A percentile compares a stretch with the other conserved stretches of the same genome.
These are phyloP conservation scores for Pichia cephalocereana DNA, from an alignment of 805 yeast species.

Conservation along the genomic window DNA sequence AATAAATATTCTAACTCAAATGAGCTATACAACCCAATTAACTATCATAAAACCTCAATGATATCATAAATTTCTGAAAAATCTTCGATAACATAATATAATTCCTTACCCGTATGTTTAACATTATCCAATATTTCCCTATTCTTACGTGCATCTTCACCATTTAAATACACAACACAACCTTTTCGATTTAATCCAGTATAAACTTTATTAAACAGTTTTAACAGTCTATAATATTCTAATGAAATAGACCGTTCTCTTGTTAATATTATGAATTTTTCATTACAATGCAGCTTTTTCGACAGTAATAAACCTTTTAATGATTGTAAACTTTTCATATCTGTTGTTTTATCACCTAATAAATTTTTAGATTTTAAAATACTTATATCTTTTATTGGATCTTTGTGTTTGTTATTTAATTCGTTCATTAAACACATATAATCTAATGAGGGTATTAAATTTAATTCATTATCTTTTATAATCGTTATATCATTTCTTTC, in stretches of 20 bases:
- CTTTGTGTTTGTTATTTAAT: constrained; percentile 1
- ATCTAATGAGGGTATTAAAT: constrained; percentile 13
- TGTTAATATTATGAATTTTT: constrained; percentile 16
- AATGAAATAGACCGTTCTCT: constrained; percentile 17
- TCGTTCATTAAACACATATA: constrained; percentile 6
- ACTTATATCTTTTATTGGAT: constrained; percentile 1
- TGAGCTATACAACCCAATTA: too few relatives aligned
- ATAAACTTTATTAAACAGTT: constrained; percentile 8
- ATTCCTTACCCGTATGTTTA: constrained; percentile 9
- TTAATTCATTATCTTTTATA: constrained; percentile 17
- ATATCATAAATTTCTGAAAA: constrained; percentile 16
- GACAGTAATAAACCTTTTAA: constrained; percentile 6
- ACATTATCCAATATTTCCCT: background rate
- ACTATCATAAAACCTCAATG: constrained; percentile 9
- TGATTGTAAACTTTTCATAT: constrained; percentile 12
- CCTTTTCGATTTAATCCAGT: constrained; percentile 9
- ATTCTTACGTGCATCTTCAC: background rate
- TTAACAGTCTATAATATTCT: constrained; percentile 19
- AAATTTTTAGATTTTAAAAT: constrained; percentile 12
- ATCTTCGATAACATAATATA: constrained; percentile 14
- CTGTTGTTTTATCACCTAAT: constrained; percentile 15
- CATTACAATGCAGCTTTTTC: constrained; percentile 3
- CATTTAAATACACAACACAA: constrained; percentile 15
- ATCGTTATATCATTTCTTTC: constrained; percentile 14
- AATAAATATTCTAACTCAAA: too few relatives aligned